Evolutionary conservation across 2,329 filamentous ascomycete species (phyloP), one percentile per base, ranked within the genome.

Genomic region (Boeremia exigua): DNA sequence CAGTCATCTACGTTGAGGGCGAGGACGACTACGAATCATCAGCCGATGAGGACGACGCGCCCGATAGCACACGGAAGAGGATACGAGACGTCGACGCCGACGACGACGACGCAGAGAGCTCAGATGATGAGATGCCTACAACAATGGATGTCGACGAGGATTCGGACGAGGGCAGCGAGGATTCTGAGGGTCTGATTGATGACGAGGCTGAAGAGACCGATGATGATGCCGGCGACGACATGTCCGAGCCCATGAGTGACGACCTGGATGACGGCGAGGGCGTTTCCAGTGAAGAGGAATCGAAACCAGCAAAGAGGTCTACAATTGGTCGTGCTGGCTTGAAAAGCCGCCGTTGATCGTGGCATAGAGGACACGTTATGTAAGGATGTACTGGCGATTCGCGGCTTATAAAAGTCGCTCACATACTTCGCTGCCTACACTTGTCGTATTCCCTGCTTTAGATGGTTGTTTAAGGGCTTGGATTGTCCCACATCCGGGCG

Each of bases 1-100:
- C 83, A 17, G 83, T 96, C 4, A 88, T 96, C 48, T 96, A 95
- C 72, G 90, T 97, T 2, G 93, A 97, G 74, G 92, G 91, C 1
- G 84, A 92, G 67, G 87, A 89, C 28, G 84, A 87, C 29, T 75
- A 86, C 30, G 80, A 83, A 17, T 81, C 78, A 34, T 77, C 69
- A 2, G 75, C 73, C 27, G 78, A 79, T 12, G 82, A 60, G 36
- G 57, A 61, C 7, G 54, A 58, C 19, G 61, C 54, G 14, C 53
- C 40, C 10, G 53, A 47, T 23, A 61, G 55, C 9, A 46, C 58
- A 29, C 63, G 63, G 29, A 74, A 72, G 53, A 62, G 67, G 30
- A 57, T 58, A 58, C 59, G 62, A n/a, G 55, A 61, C 6, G 67
- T 67, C 2, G 47, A 61, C 6, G 67, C 67, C 2, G 47, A 66